Evolutionary conservation across 108 stramenopile species (phyloP).

Genomic region (Schizochytrium sp.): DNA sequence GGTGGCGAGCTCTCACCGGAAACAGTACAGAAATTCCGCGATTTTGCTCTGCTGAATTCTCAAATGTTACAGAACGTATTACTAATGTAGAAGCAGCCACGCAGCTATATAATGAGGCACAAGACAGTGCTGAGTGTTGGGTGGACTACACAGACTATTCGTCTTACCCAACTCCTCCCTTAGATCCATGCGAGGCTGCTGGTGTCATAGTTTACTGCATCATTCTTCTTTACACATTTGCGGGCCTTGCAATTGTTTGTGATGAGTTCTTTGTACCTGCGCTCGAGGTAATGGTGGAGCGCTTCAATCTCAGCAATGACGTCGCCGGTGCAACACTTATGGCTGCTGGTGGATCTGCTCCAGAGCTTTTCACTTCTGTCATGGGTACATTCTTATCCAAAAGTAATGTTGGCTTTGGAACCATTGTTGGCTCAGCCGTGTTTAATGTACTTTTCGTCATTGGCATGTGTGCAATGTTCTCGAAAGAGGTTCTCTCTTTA

Average conservation of each 20-base stretch:
- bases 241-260: conserved; percentile 19
- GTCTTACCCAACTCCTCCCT: neutral
- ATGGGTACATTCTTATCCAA: conserved; percentile 63
- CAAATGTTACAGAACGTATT: neutral
- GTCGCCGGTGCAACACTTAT: conserved; percentile 62
- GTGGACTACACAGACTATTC: neutral
- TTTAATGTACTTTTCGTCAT: conserved; percentile 73
- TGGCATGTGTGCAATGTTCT: conserved; percentile 64
- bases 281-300: conserved; percentile 82
- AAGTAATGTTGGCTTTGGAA: conserved; percentile 67
- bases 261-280: conserved; percentile 79
- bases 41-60: no score
- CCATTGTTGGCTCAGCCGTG: conserved; percentile 70
- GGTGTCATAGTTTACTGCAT: neutral
- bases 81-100: neutral
- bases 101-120: neutral
- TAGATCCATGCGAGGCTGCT: neutral
- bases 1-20: no score
- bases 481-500: conserved; percentile 52
- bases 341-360: conserved; percentile 69
- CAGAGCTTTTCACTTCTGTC: conserved; percentile 69
- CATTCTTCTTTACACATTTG: conserved; percentile 53
- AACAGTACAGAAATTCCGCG: no score
- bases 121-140: neutral
- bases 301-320: conserved; percentile 76